Percentiles rank a stretch among this genome's conserved stretches.
Evolutionary conservation across 2,329 filamentous ascomycete genomes (phyloP).

Genomic region (Didymella pomorum): DNA sequence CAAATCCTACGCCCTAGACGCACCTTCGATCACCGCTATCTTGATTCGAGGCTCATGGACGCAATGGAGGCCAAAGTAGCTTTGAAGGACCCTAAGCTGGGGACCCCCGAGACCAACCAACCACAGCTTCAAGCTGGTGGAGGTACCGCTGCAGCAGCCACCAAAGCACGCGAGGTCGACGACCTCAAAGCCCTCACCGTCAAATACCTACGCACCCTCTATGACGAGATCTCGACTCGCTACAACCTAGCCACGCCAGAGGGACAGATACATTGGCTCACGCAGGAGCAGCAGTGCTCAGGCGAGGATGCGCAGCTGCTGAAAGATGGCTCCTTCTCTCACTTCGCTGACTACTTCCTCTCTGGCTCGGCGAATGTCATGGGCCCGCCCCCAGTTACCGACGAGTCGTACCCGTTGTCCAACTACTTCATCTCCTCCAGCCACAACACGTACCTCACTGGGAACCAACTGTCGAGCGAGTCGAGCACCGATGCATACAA

Average conservation of each 20-base stretch:
- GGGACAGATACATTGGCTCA: conserved; percentile 42
- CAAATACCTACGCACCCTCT: conserved; percentile 39
- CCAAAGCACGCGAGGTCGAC: conserved; percentile 43
- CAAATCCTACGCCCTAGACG: neutral
- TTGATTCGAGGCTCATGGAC: neutral
- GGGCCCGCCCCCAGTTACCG: conserved; percentile 57
- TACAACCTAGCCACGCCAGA: conserved; percentile 45
- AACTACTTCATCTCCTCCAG: conserved; percentile 96
- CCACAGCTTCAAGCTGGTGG: conserved; percentile 51
- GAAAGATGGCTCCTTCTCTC: conserved; percentile 41
- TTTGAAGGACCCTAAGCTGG: conserved; percentile 42
- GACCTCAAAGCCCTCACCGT: conserved; percentile 38
- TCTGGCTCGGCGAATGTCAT: conserved; percentile 55
- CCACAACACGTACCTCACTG: conserved; percentile 91
- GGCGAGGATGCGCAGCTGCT: conserved; percentile 35
- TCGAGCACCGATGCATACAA: conserved; percentile 81
- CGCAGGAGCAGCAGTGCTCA: conserved; percentile 41
- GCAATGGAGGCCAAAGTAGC: conserved; percentile 31
- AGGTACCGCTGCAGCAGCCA: conserved; percentile 41
- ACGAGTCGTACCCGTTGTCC: conserved; percentile 73
- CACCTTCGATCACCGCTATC: neutral
- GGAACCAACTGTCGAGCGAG: conserved; percentile 82
- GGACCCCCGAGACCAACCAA: conserved; percentile 41
- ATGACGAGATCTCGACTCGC: conserved; percentile 41
- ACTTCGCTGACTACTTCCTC: conserved; percentile 56